phyloP scores from a whole-genome alignment of 2,329 filamentous ascomycete species.

The Alternaria incomplexa region DNA sequence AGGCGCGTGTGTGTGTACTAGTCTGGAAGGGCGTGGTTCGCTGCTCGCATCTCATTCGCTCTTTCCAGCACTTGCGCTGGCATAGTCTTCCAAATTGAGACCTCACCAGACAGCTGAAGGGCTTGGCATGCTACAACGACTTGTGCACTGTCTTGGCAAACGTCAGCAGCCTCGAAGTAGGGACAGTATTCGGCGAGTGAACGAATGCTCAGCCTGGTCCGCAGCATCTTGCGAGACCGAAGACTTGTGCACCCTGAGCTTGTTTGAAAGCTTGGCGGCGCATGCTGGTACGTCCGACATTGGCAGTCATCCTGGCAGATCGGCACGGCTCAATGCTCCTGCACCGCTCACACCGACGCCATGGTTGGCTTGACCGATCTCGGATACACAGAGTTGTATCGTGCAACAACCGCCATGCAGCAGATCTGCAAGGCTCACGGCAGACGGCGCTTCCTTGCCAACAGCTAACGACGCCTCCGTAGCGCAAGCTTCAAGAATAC shows the following conservation, averaged over 20 bases:
- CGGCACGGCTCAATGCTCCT: not conserved
- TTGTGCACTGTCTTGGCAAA: not conserved
- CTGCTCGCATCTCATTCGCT: not conserved
- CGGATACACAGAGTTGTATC: not conserved
- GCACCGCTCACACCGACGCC: not conserved
- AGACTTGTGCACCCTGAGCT: constrained; percentile 1
- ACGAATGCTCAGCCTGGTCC: constrained; percentile 1
- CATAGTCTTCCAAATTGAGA: not conserved
- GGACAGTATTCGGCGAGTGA: not conserved
- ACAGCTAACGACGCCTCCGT: not conserved
- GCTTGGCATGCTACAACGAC: not conserved
- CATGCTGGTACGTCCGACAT: constrained; percentile 3
- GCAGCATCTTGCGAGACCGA: constrained; percentile 4
- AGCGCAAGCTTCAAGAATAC: not conserved
- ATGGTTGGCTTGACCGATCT: not conserved
- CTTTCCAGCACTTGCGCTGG: not conserved
- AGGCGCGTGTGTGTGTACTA: not conserved
- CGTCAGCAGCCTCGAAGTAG: not conserved
- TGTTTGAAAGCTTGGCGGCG: constrained; percentile 9
- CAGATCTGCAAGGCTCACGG: constrained; percentile 2
- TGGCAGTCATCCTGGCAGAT: not conserved
- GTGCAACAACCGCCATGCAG: not conserved
- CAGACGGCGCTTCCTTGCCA: constrained; percentile 2
- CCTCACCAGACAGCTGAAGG: not conserved
- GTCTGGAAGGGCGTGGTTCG: not conserved